phyloP scores from a whole-genome alignment of 208 protist genomes.

The Acanthamoeba triangularis region DNA sequence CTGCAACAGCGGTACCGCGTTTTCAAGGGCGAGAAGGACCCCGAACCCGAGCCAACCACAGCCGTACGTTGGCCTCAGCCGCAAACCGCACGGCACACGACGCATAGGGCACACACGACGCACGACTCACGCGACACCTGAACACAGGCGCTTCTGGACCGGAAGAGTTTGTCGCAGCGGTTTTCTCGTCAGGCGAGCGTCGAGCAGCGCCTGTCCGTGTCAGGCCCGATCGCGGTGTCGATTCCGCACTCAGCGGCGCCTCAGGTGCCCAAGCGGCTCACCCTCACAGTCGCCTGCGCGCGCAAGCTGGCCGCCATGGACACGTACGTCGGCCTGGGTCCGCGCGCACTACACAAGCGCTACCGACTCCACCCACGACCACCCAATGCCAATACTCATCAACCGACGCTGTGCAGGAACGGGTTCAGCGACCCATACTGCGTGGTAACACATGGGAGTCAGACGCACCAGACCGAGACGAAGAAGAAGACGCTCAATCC shows the following conservation, averaged over 20 bases:
- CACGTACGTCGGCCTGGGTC: background rate
- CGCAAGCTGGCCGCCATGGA: background rate
- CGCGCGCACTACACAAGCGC: background rate
- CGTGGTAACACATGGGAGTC: background rate
- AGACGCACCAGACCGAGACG: background rate
- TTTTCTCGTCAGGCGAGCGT: background rate
- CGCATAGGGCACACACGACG: no score
- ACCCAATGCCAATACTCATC: background rate
- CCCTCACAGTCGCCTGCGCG: background rate
- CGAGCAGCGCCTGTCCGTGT: background rate
- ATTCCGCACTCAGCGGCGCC: background rate
- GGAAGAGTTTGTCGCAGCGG: background rate
- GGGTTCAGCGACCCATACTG: background rate
- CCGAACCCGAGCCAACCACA: no score
- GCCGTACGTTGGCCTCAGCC: no score
- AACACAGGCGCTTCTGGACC: no score
- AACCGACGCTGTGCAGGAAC: background rate
- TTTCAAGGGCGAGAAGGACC: background rate
- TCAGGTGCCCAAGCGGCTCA: background rate
- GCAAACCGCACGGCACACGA: no score
- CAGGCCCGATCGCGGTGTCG: background rate
- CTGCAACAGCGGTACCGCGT: background rate
- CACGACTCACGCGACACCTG: no score
- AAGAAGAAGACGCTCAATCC: constrained; percentile 19
- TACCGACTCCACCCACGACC: background rate